Evolutionary conservation across 116 monocot genomes (phyloP), one percentile per base, ranked within the genome.

Genomic region (Dioscorea cayenensis): DNA sequence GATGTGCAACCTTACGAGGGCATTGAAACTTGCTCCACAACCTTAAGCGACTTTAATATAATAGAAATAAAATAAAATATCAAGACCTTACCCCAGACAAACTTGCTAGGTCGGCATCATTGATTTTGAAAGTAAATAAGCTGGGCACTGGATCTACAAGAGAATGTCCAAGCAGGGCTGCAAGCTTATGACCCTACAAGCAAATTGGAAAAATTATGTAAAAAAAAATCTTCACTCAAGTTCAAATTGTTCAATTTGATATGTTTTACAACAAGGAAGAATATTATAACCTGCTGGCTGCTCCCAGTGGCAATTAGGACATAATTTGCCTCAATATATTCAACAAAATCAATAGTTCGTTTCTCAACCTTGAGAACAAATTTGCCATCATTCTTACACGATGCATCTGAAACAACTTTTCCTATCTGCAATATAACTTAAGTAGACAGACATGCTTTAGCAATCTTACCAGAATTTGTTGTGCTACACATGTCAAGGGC

Each of bases 61-160:
- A 43, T 43, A 43, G 1, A 2, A 43, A 43, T 10, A 10, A 43
- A 43, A 43, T 43, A 43, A 38, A 38, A 38, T 10, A 16, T 55
- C 55, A 55, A 55, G 3, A 55, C 4, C 70, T 78, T 89, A 96
- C 96, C 92, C 96, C 96, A 76, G 96, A 90, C 61, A 96, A 77
- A 63, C 66, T 84, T 50, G 80, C 62, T 60, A 96, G 61, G 29
- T 81, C 72, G 63, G 49, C 21, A 66, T 96, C 84, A 22, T 80
- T 76, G 48, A 96, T 84, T 80, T 90, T 96, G 61, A 96, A 96
- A 64, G 96, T 92, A 77, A 96, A 96, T 65, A 96, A 83, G 75
- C 96, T 96, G 37, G 96, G 96, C 68, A 86, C 72, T 71, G 96
- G 96, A 17, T 92, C 86, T 59, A 96, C 77, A 66, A 96, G 77